Base-by-base conservation (phyloP, 441 rosid species). In the Pelargonium australe region DNA sequence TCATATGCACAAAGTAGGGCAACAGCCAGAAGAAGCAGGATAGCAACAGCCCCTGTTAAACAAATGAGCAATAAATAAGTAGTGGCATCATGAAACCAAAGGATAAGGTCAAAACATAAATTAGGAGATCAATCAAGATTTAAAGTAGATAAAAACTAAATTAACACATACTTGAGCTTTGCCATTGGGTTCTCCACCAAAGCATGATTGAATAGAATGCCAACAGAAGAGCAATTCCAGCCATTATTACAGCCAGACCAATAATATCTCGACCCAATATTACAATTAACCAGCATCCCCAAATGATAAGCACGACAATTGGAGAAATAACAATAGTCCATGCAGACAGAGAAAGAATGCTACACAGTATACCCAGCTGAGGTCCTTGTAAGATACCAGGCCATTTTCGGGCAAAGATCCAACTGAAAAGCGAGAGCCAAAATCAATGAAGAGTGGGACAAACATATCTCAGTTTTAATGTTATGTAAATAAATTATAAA, bases 161-260 rank as follows among this genome's bases (percentile, higher is more conserved):
- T 37, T 60, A 63, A 75, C 14, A 78, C 89, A 25, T 92, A 95
- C 98, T 89, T 82, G 99, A 92, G 81, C 98, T 92, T 87, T 95
- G 98, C 99, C 99, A 92, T 73, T 83, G 90, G 7, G 96, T 93
- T 86, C 97, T 89, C 98, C 95, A 96, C 98, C 99, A 91, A 72
- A 93, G 96, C 97, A 96, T 91, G 85, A 96, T 88, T 73, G 99
- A 89, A 80, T 96, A 93, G 84, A 93, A 96, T 58, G 99, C 96
- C 85, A 96, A 76, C 20, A 93, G 75, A 78, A 96, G 98, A 70
- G 98, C 99, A 71, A 89, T 89, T 66, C 98, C 99, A 69, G 97
- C 98, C 97, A 96, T 91, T 78, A 91, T 87, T 49, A 92, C 86
- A 62, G 98, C 98, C 79, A 95, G 86, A 63, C 99, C 99, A 84